phyloP scores from a whole-genome alignment of 169 alveolate genomes.

The Babesia ovata region DNA sequence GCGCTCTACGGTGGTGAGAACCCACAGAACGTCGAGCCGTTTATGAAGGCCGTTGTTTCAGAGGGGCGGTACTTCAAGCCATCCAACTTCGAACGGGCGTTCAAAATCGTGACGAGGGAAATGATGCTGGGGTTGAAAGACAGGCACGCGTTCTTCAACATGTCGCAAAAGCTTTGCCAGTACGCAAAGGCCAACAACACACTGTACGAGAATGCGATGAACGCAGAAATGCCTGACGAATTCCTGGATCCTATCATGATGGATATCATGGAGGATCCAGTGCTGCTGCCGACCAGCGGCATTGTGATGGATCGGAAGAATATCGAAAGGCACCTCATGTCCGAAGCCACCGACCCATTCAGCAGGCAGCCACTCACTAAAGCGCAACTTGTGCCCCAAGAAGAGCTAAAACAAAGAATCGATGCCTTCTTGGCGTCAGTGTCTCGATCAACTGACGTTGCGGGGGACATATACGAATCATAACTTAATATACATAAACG shows the following conservation, averaged over 20 bases:
- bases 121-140: slow-evolving; percentile 62
- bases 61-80: slow-evolving; percentile 83
- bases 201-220: slow-evolving; percentile 52
- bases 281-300: slow-evolving; percentile 88
- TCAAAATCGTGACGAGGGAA: slow-evolving; percentile 79
- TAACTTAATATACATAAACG: not conserved
- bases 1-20: slow-evolving; percentile 61
- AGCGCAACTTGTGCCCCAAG: slow-evolving; percentile 86
- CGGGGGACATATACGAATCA: slow-evolving; percentile 18
- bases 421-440: slow-evolving; percentile 66
- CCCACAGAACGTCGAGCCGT: slow-evolving; percentile 29
- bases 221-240: slow-evolving; percentile 87
- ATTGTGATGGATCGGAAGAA: slow-evolving; percentile 87
- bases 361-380: slow-evolving; percentile 88
- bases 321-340: slow-evolving; percentile 89
- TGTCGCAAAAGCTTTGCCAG: slow-evolving; percentile 46
- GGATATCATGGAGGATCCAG: slow-evolving; percentile 92
- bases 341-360: slow-evolving; percentile 92
- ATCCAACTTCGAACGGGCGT: slow-evolving; percentile 74
- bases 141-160: slow-evolving; percentile 38
- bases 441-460: slow-evolving; percentile 32
- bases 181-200: slow-evolving; percentile 66
- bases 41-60: slow-evolving; percentile 66
- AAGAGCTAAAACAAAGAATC: slow-evolving; percentile 84
- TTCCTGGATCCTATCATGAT: slow-evolving; percentile 89